Base-by-base conservation (phyloP, 1,284 basidiomycete species). In the Lentinula novae-zelandiae region DNA sequence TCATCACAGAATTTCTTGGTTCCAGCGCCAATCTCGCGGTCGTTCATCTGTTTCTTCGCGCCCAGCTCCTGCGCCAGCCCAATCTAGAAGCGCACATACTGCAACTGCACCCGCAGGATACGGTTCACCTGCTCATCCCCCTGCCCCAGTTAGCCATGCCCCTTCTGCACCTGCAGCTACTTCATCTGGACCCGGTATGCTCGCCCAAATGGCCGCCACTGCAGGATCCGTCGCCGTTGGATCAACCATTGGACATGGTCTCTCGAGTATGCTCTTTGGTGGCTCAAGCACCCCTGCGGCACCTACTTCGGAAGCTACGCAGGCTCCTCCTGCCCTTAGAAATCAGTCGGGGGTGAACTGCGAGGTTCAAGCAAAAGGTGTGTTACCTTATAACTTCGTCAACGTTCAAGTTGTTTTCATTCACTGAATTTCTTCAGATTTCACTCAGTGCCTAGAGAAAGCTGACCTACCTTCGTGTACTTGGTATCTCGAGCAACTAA, bases 151-250 rank as follows among this genome's bases (percentile, higher is more conserved):
- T 22, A 74, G 78, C 1, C 74, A 76, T 49, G 73, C 81, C 3
- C 10, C 10, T 15, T 7, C 42, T n/a, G 75, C 76, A 15, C 68
- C 71, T 65, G 48, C 66, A 57, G 68, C 75, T 40, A 64, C 75
- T 63, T 61, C 74, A 44, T 71, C 58, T 6, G 49, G 53, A 70
- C 89, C 90, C 0, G 90, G 90, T 5, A 78, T 93, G 80, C 62
- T 93, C 15, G 78, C 83, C 0, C 87, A 90, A 72, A 95, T 95
- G 91, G 93, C 92, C 58, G 92, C 92, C 13, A 95, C 93, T 6
- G 92, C 92, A 33, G 92, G 92, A 60, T 91, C 89, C 64, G 93
- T 95, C 46, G 93, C 93, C 5, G 80, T 92, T 57, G 92, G 92
- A 49, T 93, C 90, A 13, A 86, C 87, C 56, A 82, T 95, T 64